Base-by-base conservation (phyloP, 73 alveolate species). In the Diophrys sp. region DNA sequence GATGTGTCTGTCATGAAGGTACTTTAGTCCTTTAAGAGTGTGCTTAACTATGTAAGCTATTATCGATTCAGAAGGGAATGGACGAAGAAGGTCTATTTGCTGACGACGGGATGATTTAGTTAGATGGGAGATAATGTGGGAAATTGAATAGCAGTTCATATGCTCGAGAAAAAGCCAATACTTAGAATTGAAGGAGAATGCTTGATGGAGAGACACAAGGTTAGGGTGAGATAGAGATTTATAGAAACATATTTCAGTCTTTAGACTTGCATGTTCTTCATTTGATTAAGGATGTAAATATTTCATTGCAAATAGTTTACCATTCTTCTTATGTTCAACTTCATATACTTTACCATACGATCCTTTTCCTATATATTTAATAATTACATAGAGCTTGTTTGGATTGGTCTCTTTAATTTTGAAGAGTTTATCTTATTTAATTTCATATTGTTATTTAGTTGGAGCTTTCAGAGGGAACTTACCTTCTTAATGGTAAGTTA, bases 1-100 rank as follows among this genome's bases (percentile, higher is more conserved):
- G n/a, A 92, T 89, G 74, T 73, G 88, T 34, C 31, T 23, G 14
- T 32, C 14, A 68, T 87, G 94, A 28, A 87, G 54, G 44, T 75
- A 67, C 23, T 23, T 1, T 23, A 87, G n/a, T 29, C 83, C 94
- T 67, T 66, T 25, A 23, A 87, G 75, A 34, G 44, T 77, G 31
- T 87, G 71, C 29, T 31, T 62, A 0, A 76, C 62, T 25, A 87
- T 75, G 62, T 75, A 87, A 24, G 82, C 68, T 29, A 87, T 76
- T 18, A 69, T 54, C 1, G 29, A 24, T 69, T 87, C 94, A 23
- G 80, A 70, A 73, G 71, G 26, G 31, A 44, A 66, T 71, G n/a
- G 73, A n/a, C 70, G 69, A 72, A 76, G 23, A 23, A 70, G 73
- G 24, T 78, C 71, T 32, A 80, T 25, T 14, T 68, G n/a, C 25